Evolutionary conservation across 2,329 filamentous ascomycete species (phyloP).

Genomic region (Aspergillus sp.): DNA sequence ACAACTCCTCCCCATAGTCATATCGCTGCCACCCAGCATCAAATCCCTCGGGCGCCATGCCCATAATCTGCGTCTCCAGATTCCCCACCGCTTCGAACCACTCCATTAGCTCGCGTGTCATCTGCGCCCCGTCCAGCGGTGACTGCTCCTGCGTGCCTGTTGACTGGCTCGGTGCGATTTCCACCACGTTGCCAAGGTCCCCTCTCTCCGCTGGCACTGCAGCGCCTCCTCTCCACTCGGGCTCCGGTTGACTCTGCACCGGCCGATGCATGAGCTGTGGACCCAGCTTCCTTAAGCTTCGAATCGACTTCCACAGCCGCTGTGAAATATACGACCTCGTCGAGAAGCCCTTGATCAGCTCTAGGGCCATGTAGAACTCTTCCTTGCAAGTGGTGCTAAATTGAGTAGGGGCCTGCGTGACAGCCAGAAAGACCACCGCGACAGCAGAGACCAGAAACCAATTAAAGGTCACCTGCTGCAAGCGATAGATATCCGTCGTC

Average conservation of each 20-base stretch:
- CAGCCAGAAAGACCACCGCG: slow-evolving; percentile 63
- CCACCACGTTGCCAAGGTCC: not conserved
- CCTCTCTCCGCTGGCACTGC: not conserved
- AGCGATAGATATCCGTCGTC: slow-evolving; percentile 62
- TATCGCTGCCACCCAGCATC: slow-evolving; percentile 26
- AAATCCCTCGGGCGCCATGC: slow-evolving; percentile 28
- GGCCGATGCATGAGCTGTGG: slow-evolving; percentile 51
- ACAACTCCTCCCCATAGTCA: slow-evolving; percentile 59
- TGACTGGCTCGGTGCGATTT: not conserved
- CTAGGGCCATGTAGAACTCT: slow-evolving; percentile 66
- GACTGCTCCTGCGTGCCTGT: slow-evolving; percentile 44
- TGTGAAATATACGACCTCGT: slow-evolving; percentile 62
- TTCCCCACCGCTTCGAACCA: slow-evolving; percentile 64
- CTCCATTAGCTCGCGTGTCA: slow-evolving; percentile 59
- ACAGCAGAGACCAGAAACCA: slow-evolving; percentile 66
- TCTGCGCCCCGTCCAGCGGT: slow-evolving; percentile 56
- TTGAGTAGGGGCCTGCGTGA: slow-evolving; percentile 61
- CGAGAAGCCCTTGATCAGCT: slow-evolving; percentile 63
- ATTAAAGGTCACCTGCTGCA: slow-evolving; percentile 65
- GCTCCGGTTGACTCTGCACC: slow-evolving; percentile 2
- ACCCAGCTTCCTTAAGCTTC: slow-evolving; percentile 60
- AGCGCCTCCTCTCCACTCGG: not conserved
- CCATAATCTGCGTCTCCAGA: slow-evolving; percentile 46
- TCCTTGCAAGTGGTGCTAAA: slow-evolving; percentile 60
- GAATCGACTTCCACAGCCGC: slow-evolving; percentile 63